Evolutionary conservation across 345 rosid genomes (phyloP).

Genomic region (Isatis tinctoria): DNA sequence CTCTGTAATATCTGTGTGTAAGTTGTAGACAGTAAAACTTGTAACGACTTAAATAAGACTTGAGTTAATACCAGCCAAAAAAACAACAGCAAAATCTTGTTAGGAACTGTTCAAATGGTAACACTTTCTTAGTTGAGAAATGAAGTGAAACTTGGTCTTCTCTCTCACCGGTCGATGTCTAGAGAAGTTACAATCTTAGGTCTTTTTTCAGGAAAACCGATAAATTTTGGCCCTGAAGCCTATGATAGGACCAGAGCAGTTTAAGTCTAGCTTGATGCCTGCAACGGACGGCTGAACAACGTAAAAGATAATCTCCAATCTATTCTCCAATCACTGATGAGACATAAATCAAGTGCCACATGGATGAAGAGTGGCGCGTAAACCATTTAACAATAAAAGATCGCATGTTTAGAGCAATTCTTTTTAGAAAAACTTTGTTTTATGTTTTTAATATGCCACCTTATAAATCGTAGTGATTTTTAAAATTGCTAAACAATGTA

Average conservation of each 20-base stretch:
- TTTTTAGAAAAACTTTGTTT: background rate
- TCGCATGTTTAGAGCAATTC: background rate
- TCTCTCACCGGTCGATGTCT: background rate
- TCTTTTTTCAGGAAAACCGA: background rate
- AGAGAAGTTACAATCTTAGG: background rate
- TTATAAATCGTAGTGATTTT: background rate
- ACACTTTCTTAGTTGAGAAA: background rate
- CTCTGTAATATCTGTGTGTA: background rate
- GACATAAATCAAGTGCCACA: background rate
- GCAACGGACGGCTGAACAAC: background rate
- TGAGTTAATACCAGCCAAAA: background rate
- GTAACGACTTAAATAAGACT: background rate
- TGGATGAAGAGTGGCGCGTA: background rate
- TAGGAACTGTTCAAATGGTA: background rate
- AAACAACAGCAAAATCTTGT: background rate
- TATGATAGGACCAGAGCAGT: background rate
- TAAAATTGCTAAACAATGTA: background rate
- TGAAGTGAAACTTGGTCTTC: background rate
- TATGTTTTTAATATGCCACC: background rate
- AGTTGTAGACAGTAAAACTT: background rate
- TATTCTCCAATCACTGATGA: background rate
- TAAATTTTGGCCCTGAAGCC: background rate
- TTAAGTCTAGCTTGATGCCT: background rate
- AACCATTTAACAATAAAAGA: background rate
- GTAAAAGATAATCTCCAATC: background rate